Evolutionary conservation across 164 flowering plant genomes (phyloP), one percentile per base, ranked within the genome.

Genomic region (Litsea cubeba): DNA sequence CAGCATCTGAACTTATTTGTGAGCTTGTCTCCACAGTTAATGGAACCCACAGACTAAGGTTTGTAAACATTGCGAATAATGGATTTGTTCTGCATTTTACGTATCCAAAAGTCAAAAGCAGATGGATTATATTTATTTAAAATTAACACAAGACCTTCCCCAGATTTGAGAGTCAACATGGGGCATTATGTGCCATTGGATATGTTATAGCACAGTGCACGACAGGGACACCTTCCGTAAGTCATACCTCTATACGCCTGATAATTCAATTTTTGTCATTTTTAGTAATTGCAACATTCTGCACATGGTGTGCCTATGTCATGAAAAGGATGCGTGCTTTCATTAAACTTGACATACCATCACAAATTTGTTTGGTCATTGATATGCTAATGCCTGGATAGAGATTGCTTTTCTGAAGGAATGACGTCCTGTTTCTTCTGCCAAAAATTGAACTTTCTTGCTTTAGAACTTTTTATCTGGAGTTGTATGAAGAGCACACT

Each of bases 131-230:
- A 25, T 66, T 25, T 63, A 24, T 65, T n/a, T 54, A 20, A 54
- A 30, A 12, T 68, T 72, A 17, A 5, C 63, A 12, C 23, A 20
- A 32, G 54, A 30, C 46, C 25, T 70, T 79, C 46, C 71, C 14
- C 81, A 95, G 99, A 86, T 95, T 88, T 85, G 99, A 95, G 81
- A 77, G 76, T 72, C 87, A 86, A 67, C 97, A 95, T 83, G 99
- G 99, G 57, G 83, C 82, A 71, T 69, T 95, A 73, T 91, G 91
- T 80, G 91, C 95, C 63, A 75, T 90, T 66, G 99, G 99, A 77
- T 95, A 85, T 85, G 87, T 92, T 50, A 79, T 87, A 62, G 98
- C 99, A 76, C 91, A 91, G 71, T 88, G 86, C 76, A 63, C 87
- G 81, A 83, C 82, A 30, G 84, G 84, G 78, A 69, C 76, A 14